Percentiles rank a stretch among this genome's conserved stretches.
phyloP scores from a whole-genome alignment of 306 rosid species.

The Begonia loranthoides region DNA sequence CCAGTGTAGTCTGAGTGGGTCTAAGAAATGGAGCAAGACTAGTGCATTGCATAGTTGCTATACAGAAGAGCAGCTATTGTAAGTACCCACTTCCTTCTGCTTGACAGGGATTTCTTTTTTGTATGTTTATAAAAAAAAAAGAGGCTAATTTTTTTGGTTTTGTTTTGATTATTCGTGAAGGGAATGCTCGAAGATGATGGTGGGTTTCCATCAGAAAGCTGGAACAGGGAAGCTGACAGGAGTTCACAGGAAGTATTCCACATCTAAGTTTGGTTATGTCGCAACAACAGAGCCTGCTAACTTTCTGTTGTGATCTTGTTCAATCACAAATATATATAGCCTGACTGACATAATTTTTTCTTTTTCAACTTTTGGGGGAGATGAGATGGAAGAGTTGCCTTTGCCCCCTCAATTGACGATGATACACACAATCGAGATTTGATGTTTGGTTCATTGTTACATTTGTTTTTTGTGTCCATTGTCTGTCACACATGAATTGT shows the following conservation, averaged over 20 bases:
- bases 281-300: constrained; percentile 46
- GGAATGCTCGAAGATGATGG: constrained; percentile 73
- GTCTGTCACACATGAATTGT: too few relatives aligned
- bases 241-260: constrained; percentile 42
- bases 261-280: constrained; percentile 52
- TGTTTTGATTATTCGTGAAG: constrained; percentile 14
- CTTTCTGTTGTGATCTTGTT: constrained; percentile 13
- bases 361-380: too few relatives aligned
- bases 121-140: too few relatives aligned
- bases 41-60: constrained; percentile 49
- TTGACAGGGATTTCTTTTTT: too few relatives aligned
- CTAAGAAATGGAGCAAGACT: constrained; percentile 65
- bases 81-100: constrained; percentile 15
- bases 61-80: constrained; percentile 58
- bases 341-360: too few relatives aligned
- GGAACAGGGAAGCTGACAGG: constrained; percentile 34
- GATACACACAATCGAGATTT: too few relatives aligned
- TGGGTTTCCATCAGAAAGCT: constrained; percentile 56
- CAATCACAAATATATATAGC: too few relatives aligned
- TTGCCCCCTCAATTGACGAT: too few relatives aligned
- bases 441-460: too few relatives aligned
- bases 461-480: too few relatives aligned
- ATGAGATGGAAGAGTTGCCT: too few relatives aligned
- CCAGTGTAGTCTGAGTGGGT: constrained; percentile 37
- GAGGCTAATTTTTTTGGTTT: too few relatives aligned